Percentiles rank a stretch among this genome's conserved stretches.
Conservation (phyloP, 768 basidiomycete genomes). For the Kockovaella imperatae region DNA sequence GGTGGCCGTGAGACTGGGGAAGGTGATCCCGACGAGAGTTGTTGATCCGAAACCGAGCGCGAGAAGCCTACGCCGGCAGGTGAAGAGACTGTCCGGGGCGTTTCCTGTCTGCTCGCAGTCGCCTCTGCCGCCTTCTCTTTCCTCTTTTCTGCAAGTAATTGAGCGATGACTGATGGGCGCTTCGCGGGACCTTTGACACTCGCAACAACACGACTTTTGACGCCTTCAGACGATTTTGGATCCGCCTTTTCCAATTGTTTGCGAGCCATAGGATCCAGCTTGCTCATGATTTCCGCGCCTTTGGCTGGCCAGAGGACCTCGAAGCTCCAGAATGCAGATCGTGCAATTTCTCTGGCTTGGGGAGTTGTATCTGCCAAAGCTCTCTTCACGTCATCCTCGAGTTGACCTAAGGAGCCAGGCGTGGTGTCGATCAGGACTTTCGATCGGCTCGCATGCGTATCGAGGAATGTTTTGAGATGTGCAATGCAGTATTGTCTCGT, state of each 20-base stretch:
- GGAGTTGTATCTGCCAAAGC: conserved; percentile 72
- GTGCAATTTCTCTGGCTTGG: conserved; percentile 63
- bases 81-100: conserved; percentile 35
- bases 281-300: conserved; percentile 57
- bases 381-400: conserved; percentile 69
- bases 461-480: conserved; percentile 70
- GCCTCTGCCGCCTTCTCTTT: conserved; percentile 66
- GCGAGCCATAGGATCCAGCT: conserved; percentile 59
- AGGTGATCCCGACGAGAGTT: conserved; percentile 1
- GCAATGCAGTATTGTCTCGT: conserved; percentile 58
- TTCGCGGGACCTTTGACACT: not conserved
- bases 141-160: conserved; percentile 80
- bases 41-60: not conserved
- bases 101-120: conserved; percentile 47
- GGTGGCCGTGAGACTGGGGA: too few relatives aligned
- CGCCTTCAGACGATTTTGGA: conserved; percentile 47
- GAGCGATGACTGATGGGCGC: conserved; percentile 59
- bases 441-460: conserved; percentile 60
- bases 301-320: conserved; percentile 65
- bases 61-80: conserved; percentile 45
- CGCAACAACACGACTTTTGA: not conserved
- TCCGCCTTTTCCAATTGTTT: conserved; percentile 83
- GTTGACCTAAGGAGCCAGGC: conserved; percentile 56
- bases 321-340: conserved; percentile 73
- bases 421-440: conserved; percentile 59